Conservation (phyloP, 148 eudicot genomes). For the Pouteria glomerata region DNA sequence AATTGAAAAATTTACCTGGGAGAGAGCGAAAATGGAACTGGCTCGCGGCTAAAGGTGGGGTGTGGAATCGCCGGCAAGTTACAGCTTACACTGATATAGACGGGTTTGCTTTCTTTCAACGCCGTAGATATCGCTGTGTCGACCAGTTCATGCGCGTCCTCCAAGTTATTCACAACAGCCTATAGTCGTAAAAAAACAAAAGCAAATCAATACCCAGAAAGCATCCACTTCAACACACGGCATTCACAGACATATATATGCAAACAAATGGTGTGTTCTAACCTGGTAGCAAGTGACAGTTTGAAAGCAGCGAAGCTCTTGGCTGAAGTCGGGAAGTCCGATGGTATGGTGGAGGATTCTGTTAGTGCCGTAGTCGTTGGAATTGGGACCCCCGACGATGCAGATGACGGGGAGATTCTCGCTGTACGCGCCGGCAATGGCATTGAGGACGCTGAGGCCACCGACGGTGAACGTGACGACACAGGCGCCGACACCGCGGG, state of each 20-base stretch:
- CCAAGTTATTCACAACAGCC: slow-evolving; percentile 22
- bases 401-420: slow-evolving; percentile 85
- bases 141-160: slow-evolving; percentile 16
- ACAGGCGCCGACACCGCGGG: slow-evolving; percentile 80
- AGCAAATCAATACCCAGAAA: neutral
- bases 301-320: slow-evolving; percentile 75
- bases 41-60: slow-evolving; percentile 18
- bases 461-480: slow-evolving; percentile 89
- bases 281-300: slow-evolving; percentile 86
- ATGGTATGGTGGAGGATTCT: slow-evolving; percentile 77
- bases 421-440: slow-evolving; percentile 82
- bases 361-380: slow-evolving; percentile 77
- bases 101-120: slow-evolving; percentile 23
- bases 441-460: slow-evolving; percentile 73
- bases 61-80: slow-evolving; percentile 21
- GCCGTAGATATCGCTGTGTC: slow-evolving; percentile 23
- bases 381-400: slow-evolving; percentile 83
- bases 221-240: too few relatives aligned
- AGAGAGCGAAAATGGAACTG: slow-evolving; percentile 15
- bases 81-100: slow-evolving; percentile 20
- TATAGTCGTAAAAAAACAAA: neutral
- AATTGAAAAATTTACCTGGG: slow-evolving; percentile 3
- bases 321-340: slow-evolving; percentile 75
- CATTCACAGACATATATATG: too few relatives aligned
- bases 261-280: neutral